Evolutionary conservation across 257 asterid genomes (phyloP).

Genomic region (Handroanthus guayacan): DNA sequence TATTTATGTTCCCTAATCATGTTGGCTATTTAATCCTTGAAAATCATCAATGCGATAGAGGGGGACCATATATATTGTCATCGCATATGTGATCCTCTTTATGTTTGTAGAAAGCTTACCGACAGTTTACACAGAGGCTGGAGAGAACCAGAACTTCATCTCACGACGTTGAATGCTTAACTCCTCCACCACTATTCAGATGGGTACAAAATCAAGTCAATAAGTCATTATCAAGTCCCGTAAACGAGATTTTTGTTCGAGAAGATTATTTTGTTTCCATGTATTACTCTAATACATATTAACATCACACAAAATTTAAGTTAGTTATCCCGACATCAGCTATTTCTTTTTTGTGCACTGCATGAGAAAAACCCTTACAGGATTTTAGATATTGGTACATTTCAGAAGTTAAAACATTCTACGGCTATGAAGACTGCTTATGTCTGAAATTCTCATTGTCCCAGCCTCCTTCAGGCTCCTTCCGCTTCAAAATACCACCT

Average conservation of each 20-base stretch:
- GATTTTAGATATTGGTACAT: constrained; percentile 2
- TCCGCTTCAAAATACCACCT: constrained; percentile 62
- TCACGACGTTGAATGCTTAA: background rate
- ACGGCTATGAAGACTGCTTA: constrained; percentile 70
- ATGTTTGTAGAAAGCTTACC: constrained; percentile 4
- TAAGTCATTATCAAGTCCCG: background rate
- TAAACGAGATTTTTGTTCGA: background rate
- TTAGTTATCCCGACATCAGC: constrained; percentile 18
- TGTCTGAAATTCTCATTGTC: constrained; percentile 57
- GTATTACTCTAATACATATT: too few relatives aligned
- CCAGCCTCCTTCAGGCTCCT: constrained; percentile 74
- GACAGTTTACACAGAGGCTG: background rate
- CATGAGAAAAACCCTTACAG: constrained; percentile 32
- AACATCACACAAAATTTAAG: constrained; percentile 20
- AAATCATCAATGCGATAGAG: background rate
- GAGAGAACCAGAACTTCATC: constrained; percentile 2
- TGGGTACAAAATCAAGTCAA: background rate
- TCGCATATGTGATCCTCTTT: background rate
- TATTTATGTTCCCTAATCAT: background rate
- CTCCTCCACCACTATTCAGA: constrained; percentile 1
- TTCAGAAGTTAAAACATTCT: constrained; percentile 25
- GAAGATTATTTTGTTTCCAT: background rate
- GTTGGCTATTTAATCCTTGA: background rate
- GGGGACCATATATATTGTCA: background rate
- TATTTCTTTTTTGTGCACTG: constrained; percentile 29